These are phyloP conservation scores for Apiotrichum laibachii DNA, from an alignment of 1,284 basidiomycete genomes.

Conservation along the genomic window DNA sequence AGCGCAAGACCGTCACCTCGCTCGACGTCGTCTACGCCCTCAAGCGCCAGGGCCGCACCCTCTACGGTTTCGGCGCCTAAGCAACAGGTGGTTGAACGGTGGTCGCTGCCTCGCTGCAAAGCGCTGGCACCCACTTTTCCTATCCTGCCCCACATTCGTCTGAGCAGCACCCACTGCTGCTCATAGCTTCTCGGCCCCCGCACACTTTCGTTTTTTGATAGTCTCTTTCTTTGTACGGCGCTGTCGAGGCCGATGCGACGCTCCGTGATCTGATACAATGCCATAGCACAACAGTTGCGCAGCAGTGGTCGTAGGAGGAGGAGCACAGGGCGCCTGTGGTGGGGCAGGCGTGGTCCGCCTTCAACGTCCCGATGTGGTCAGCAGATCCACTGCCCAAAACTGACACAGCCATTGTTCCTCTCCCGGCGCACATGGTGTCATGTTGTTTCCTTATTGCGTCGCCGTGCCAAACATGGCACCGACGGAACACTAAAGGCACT, in stretches of 20 bases:
- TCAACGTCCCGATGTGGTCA: too few relatives aligned
- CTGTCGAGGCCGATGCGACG: conserved; percentile 20
- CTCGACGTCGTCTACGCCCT: conserved; percentile 80
- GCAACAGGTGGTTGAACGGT: background rate
- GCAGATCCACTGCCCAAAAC: too few relatives aligned
- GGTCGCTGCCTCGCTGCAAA: background rate
- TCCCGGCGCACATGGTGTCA: too few relatives aligned
- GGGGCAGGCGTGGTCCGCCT: too few relatives aligned
- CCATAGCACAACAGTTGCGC: too few relatives aligned
- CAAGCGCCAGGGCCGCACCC: conserved; percentile 82
- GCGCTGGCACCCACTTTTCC: background rate
- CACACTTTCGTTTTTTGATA: conserved; percentile 17
- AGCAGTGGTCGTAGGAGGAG: background rate
- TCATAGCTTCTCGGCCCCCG: background rate
- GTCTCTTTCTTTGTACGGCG: conserved; percentile 14
- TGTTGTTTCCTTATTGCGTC: too few relatives aligned
- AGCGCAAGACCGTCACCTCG: conserved; percentile 85
- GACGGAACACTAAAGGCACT: background rate
- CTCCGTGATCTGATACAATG: background rate
- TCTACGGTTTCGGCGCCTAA: conserved; percentile 78
- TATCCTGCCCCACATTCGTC: too few relatives aligned
- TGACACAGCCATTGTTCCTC: too few relatives aligned
- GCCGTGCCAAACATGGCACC: too few relatives aligned
- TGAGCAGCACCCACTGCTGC: too few relatives aligned
- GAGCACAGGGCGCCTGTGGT: background rate